A percentile compares a stretch with the other conserved stretches of the same genome.
phyloP scores from a whole-genome alignment of 2,329 filamentous ascomycete species.

The Aaosphaeria pasadenensis region DNA sequence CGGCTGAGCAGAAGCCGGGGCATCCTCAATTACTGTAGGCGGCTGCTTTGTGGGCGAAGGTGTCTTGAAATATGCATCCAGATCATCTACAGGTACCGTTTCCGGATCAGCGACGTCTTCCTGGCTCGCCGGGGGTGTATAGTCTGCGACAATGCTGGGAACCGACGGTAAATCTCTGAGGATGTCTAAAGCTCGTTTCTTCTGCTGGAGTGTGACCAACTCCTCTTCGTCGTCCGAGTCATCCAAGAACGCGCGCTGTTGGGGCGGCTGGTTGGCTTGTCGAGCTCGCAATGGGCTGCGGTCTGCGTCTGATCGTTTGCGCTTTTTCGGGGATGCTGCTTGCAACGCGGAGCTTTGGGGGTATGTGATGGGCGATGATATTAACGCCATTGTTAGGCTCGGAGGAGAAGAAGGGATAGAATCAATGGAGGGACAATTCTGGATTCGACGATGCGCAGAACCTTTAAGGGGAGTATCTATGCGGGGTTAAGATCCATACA shows the following conservation, averaged over 20 bases:
- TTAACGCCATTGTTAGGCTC: conserved; percentile 57
- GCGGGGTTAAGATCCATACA: not conserved
- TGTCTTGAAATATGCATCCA: conserved; percentile 27
- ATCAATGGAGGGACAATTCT: conserved; percentile 3
- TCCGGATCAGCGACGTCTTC: conserved; percentile 25
- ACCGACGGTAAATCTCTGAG: conserved; percentile 23
- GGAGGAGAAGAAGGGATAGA: conserved; percentile 44
- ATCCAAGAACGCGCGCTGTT: conserved; percentile 37
- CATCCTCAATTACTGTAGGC: not conserved
- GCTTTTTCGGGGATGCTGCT: conserved; percentile 36
- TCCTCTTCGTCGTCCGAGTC: conserved; percentile 43
- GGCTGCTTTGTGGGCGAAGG: conserved; percentile 22
- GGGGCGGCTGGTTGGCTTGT: conserved; percentile 30
- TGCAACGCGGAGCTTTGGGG: conserved; percentile 50
- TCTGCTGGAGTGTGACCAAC: conserved; percentile 37
- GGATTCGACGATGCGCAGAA: no score
- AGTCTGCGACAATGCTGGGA: conserved; percentile 20
- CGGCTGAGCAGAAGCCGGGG: conserved; percentile 14
- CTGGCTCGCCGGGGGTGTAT: conserved; percentile 35
- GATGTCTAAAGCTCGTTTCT: conserved; percentile 30
- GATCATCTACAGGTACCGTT: conserved; percentile 23
- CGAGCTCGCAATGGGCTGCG: conserved; percentile 34
- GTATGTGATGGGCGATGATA: conserved; percentile 59
- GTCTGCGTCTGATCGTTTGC: conserved; percentile 28
- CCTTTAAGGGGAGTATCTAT: conserved; percentile 33